Conservation (phyloP, 2,329 filamentous ascomycete genomes). For the Trichoderma harzianum region DNA sequence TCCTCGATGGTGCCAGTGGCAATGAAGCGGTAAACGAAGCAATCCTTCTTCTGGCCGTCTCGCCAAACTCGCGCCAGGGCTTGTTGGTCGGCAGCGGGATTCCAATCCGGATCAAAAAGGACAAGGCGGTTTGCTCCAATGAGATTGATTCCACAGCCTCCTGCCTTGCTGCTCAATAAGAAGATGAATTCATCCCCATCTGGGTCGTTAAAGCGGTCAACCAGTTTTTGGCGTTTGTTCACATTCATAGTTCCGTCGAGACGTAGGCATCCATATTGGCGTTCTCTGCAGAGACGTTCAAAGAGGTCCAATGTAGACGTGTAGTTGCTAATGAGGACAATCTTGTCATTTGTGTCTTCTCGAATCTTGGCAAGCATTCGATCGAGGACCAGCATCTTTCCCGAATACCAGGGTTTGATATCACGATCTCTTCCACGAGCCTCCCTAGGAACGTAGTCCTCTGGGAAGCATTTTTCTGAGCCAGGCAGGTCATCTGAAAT, state of each 20-base stretch:
- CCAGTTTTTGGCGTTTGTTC: conserved; percentile 92
- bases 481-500: conserved; percentile 81
- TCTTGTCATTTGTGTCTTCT: conserved; percentile 97
- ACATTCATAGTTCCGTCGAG: conserved; percentile 98
- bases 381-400: conserved; percentile 98
- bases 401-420: conserved; percentile 91
- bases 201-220: conserved; percentile 96
- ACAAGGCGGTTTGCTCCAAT: conserved; percentile 93
- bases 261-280: conserved; percentile 79
- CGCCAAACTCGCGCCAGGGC: conserved; percentile 96
- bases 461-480: conserved; percentile 75
- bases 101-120: conserved; percentile 97
- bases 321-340: conserved; percentile 98
- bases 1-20: conserved; percentile 97
- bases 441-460: conserved; percentile 86
- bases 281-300: conserved; percentile 80
- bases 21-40: conserved; percentile 99
- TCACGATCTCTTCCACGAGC: conserved; percentile 85
- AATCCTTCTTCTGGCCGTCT: conserved; percentile 98
- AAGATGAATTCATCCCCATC: conserved; percentile 89
- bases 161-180: conserved; percentile 92
- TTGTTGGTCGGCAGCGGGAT: conserved; percentile 95
- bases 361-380: conserved; percentile 95
- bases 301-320: conserved; percentile 95
- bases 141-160: conserved; percentile 92